Evolutionary conservation across 371 early-diverging fungal species (phyloP).

Genomic region (Mucor piriformis): DNA sequence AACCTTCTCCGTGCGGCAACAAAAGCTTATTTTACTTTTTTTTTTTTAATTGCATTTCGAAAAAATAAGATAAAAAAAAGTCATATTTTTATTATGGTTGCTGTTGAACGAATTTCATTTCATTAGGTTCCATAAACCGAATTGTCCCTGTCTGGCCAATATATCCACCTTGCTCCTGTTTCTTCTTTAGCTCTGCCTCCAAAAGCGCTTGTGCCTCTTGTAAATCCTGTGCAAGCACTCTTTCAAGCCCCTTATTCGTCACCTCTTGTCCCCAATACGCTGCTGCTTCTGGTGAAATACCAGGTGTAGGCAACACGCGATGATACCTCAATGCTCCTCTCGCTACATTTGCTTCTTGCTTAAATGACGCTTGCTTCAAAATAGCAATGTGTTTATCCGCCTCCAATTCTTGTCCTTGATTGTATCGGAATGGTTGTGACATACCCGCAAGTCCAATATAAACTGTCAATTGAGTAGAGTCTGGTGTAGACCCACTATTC

Average conservation of each 20-base stretch:
- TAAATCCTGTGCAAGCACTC: not conserved
- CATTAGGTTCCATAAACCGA: not conserved
- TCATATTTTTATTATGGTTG: not conserved
- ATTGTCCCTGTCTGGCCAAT: not conserved
- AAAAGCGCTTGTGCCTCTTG: not conserved
- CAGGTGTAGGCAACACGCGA: slow-evolving; percentile 33
- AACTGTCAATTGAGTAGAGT: slow-evolving; percentile 10
- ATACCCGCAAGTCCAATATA: slow-evolving; percentile 29
- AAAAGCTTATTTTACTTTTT: too few species aligned
- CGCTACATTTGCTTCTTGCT: slow-evolving; percentile 14
- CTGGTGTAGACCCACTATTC: slow-evolving; percentile 4
- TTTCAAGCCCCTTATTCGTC: not conserved
- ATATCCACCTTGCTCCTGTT: not conserved
- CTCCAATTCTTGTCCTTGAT: slow-evolving; percentile 28
- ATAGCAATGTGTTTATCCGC: slow-evolving; percentile 25
- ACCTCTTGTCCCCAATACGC: slow-evolving; percentile 19
- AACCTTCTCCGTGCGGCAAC: too few species aligned
- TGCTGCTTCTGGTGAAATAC: slow-evolving; percentile 18
- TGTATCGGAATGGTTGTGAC: slow-evolving; percentile 27
- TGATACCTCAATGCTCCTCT: slow-evolving; percentile 31
- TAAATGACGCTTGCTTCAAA: slow-evolving; percentile 20
- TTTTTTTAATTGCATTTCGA: not conserved
- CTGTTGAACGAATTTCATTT: not conserved
- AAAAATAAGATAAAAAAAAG: not conserved
- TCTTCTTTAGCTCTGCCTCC: not conserved